These are phyloP conservation scores for Sarocladiaceae sp. DNA, from an alignment of 2,329 filamentous ascomycete genomes.

Conservation along the genomic window DNA sequence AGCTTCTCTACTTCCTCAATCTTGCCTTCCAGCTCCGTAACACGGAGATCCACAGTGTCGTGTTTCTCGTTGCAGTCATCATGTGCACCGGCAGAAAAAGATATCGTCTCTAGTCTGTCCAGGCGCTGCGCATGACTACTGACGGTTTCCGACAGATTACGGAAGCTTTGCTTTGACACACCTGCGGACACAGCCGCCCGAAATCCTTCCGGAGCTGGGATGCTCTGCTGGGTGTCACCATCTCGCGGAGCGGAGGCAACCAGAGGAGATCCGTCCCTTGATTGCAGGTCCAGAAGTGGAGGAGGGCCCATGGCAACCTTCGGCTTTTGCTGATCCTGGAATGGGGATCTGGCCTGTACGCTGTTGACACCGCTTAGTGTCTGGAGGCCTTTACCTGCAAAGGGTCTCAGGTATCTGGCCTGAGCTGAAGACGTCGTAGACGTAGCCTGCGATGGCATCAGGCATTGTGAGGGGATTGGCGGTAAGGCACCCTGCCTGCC, in stretches of 20 bases:
- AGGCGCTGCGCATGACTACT: constrained; percentile 61
- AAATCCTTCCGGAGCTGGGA: constrained; percentile 17
- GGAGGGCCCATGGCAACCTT: constrained; percentile 2
- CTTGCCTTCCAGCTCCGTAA: constrained; percentile 65
- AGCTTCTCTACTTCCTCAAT: constrained; percentile 57
- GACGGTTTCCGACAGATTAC: constrained; percentile 47
- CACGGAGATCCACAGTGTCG: constrained; percentile 61
- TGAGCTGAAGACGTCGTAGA: constrained; percentile 49
- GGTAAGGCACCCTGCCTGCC: constrained; percentile 30
- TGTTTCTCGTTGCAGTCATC: constrained; percentile 67
- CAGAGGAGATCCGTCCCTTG: background rate
- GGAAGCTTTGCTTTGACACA: constrained; percentile 33
- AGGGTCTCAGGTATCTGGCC: constrained; percentile 48
- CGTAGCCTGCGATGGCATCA: constrained; percentile 47
- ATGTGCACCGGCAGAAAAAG: constrained; percentile 61
- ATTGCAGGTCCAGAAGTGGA: background rate
- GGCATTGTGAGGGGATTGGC: constrained; percentile 45
- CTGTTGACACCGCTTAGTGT: constrained; percentile 39
- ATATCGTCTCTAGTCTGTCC: constrained; percentile 65
- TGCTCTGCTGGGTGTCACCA: constrained; percentile 18
- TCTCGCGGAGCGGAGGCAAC: constrained; percentile 10
- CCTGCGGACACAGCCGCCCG: constrained; percentile 16
- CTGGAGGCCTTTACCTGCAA: constrained; percentile 50
- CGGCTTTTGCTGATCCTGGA: constrained; percentile 24
- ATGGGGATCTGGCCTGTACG: constrained; percentile 25